Conservation (phyloP, 2,329 filamentous ascomycete genomes). For the Venturia asperata region DNA sequence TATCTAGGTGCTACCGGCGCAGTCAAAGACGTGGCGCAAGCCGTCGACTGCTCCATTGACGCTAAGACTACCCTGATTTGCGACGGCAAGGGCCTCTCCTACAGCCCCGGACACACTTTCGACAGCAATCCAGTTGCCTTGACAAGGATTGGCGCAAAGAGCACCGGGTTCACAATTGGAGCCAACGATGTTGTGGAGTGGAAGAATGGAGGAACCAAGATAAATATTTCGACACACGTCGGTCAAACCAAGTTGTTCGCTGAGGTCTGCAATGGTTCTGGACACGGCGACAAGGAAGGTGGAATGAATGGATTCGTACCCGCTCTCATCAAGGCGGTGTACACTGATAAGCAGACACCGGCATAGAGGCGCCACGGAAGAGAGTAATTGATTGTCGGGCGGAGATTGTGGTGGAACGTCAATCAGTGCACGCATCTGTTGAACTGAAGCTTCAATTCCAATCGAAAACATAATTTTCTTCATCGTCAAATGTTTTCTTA, state of each 20-base stretch:
- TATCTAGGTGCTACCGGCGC: not conserved
- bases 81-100: not conserved
- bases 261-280: not conserved
- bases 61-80: not conserved
- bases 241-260: not conserved
- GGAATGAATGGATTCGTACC: slow-evolving; percentile 6
- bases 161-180: not conserved
- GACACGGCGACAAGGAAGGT: slow-evolving; percentile 4
- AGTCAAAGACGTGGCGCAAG: not conserved
- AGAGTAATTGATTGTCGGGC: no score
- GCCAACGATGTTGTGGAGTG: not conserved
- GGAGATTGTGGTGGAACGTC: no score
- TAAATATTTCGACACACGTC: slow-evolving; percentile 1
- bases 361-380: no score
- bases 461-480: no score
- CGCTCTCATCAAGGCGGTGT: not conserved
- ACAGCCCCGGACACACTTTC: not conserved
- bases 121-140: not conserved
- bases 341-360: no score
- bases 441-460: no score
- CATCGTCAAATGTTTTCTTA: no score
- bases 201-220: not conserved
- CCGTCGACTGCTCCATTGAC: slow-evolving; percentile 3
- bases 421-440: no score
- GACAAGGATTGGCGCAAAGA: not conserved